Conservation (phyloP, 305 asterid species). For the Plantago lanceolata region DNA sequence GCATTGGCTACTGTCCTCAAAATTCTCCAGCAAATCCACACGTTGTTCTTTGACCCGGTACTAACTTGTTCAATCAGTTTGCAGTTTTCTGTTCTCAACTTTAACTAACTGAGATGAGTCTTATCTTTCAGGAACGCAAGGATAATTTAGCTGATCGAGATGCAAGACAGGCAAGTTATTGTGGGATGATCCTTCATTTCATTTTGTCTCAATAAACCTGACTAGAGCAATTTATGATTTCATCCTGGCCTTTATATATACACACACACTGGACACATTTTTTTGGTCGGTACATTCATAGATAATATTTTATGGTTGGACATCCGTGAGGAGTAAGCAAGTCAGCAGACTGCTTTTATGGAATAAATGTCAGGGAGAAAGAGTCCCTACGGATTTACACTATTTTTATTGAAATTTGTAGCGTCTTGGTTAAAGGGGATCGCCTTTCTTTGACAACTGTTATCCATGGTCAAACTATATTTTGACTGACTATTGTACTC, state of each 20-base stretch:
- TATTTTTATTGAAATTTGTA: too few species aligned
- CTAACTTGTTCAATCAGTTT: background rate
- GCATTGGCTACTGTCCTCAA: slow-evolving; percentile 63
- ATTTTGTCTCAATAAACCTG: background rate
- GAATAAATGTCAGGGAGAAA: too few species aligned
- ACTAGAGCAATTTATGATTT: background rate
- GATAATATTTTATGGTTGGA: too few species aligned
- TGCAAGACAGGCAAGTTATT: slow-evolving; percentile 56
- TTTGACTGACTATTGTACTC: background rate
- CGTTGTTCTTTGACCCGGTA: slow-evolving; percentile 56
- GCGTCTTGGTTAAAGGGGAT: too few species aligned
- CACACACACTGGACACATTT: too few species aligned
- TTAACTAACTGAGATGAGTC: slow-evolving; percentile 16
- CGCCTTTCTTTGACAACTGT: background rate
- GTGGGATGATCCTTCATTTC: background rate
- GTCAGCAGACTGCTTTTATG: too few species aligned
- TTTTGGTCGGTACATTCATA: too few species aligned
- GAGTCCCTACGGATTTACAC: too few species aligned
- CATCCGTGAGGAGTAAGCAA: too few species aligned
- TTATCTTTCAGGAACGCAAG: slow-evolving; percentile 38
- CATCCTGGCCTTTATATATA: too few species aligned
- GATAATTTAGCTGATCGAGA: slow-evolving; percentile 46
- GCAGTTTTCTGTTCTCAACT: background rate
- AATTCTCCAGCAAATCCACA: slow-evolving; percentile 60
- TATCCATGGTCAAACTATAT: background rate